Base-by-base conservation (phyloP, 345 rosid genomes). In the Sonneratia caseolaris region DNA sequence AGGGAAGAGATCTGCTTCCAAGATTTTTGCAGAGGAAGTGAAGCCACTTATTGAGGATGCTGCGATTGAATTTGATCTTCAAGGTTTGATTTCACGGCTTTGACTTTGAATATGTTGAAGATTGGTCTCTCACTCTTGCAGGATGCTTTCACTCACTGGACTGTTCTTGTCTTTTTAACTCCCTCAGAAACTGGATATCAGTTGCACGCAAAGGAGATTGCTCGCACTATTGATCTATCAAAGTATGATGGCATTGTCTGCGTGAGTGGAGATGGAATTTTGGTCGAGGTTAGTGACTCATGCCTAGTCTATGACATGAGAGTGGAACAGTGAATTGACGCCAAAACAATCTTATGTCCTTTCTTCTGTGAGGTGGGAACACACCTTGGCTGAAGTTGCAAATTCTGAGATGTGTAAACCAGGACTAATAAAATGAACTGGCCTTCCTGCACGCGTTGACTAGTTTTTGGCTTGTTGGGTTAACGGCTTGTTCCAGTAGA, bases 221-320 rank as follows among this genome's bases (percentile, higher is more conserved):
- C 80, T 68, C 83, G 51, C 43, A 72, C 81, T 14, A 61, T 90
- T 80, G 96, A 92, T 82, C 78, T 90, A 36, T 73, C 87, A 0
- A 79, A 73, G 70, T 92, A 83, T 38, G 97, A 95, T 73, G 99
- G 97, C 42, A 82, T 95, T 78, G 97, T 92, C 76, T 92, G 97
- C 76, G 93, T 92, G 65, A 95, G 99, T 19, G 99, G 99, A 10
- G 99, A 95, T 57, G 99, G 97, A 37, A 70, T 90, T 45, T 97
- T 95, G 75, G 99, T 86, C 73, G 99, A 95, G 97, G 99, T 95
- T 49, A 71, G 84, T 79, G 6, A 57, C 2, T n/a, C 11, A 57
- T n/a, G 64, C 64, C 64, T n/a, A 53, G 4, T 57, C 77, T 68
- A 73, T 0, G 14, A 24, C 51, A 57, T 57, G 18, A 70, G 24